Evolutionary conservation across 2,329 filamentous ascomycete species (phyloP).

Genomic region (Diaporthe humulicola): DNA sequence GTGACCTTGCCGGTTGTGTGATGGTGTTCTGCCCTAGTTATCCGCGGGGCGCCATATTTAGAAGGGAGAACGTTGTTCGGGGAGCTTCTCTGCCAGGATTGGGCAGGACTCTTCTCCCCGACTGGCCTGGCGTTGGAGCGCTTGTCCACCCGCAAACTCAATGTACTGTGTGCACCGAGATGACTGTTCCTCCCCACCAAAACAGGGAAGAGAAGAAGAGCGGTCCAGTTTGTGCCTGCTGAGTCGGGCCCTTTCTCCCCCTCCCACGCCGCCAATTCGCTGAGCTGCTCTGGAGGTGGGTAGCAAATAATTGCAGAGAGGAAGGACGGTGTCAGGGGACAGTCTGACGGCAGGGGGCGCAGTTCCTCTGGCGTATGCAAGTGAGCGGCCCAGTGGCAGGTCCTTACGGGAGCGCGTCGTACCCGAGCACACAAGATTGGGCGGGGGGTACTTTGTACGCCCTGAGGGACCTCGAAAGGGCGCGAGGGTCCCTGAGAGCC

Average conservation of each 20-base stretch:
- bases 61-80: conserved; percentile 21
- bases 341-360: conserved; percentile 39
- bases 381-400: conserved; percentile 32
- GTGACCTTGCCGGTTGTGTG: conserved; percentile 20
- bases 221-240: conserved; percentile 23
- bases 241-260: conserved; percentile 14
- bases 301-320: conserved; percentile 27
- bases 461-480: conserved; percentile 22
- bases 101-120: conserved; percentile 7
- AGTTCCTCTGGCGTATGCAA: conserved; percentile 35
- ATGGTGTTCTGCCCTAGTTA: conserved; percentile 23
- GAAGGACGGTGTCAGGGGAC: conserved; percentile 33
- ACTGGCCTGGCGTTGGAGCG: conserved; percentile 13
- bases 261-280: conserved; percentile 27
- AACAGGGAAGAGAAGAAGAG: not conserved
- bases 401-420: conserved; percentile 1
- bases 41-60: conserved; percentile 27
- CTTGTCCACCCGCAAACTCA: conserved; percentile 23
- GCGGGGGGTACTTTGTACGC: conserved; percentile 27
- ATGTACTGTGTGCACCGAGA: conserved; percentile 30
- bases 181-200: conserved; percentile 21
- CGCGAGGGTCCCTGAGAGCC: conserved; percentile 19
- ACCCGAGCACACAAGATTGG: conserved; percentile 13
- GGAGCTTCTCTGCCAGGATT: conserved; percentile 19
- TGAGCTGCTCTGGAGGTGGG: conserved; percentile 31